phyloP scores from a whole-genome alignment of 2,329 filamentous ascomycete genomes.

The Botrytis aclada region DNA sequence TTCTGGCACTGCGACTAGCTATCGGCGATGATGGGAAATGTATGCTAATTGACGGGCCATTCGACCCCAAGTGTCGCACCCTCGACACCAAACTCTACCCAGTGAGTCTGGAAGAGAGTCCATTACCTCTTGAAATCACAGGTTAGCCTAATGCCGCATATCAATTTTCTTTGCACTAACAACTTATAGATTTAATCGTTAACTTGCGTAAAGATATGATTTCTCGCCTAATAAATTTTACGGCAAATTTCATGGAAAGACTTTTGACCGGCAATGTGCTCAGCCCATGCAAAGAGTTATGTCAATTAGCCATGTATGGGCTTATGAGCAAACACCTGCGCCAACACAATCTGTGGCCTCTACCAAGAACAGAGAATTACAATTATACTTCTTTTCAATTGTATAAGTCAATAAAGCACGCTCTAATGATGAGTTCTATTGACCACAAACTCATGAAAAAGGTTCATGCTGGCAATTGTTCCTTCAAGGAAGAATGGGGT shows the following conservation, averaged over 20 bases:
- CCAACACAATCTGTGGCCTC: background rate
- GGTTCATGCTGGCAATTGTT: background rate
- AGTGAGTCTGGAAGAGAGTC: background rate
- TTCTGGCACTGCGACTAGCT: background rate
- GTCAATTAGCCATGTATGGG: background rate
- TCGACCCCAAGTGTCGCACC: fast-evolving
- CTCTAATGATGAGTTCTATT: fast-evolving
- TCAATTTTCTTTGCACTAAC: background rate
- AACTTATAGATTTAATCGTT: background rate
- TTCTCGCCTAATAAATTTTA: fast-evolving
- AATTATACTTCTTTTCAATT: background rate
- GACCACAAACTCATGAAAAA: background rate
- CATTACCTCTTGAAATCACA: background rate
- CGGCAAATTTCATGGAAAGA: fast-evolving
- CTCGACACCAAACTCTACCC: fast-evolving
- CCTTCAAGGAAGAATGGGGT: background rate
- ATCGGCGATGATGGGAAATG: background rate
- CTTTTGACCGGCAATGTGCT: background rate
- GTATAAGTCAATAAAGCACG: fast-evolving
- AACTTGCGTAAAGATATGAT: background rate
- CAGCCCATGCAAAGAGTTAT: background rate
- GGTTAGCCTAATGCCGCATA: background rate
- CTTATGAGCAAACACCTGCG: background rate
- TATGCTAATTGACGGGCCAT: background rate
- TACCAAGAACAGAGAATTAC: background rate